Evolutionary conservation across 2,329 filamentous ascomycete species (phyloP), one percentile per base, ranked within the genome.

Genomic region (Tolypocladium inflatum): DNA sequence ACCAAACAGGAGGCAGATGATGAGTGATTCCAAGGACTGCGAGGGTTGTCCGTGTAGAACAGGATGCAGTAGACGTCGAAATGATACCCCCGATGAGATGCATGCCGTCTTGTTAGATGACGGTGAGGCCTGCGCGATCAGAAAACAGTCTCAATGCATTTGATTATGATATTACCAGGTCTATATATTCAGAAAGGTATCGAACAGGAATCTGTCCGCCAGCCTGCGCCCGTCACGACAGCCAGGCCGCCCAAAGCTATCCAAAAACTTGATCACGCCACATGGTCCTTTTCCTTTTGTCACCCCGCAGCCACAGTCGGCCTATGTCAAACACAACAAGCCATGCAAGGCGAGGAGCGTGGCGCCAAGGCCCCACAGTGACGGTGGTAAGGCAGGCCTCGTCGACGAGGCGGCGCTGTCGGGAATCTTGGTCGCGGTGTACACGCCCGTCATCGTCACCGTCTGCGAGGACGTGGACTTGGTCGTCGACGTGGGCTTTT

Each of bases 381-480:
- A 52, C 11, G 17, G 43, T 33, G 55, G 33, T 9, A 50, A 10
- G 21, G 6, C 19, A 35, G 19, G 9, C 8, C 19, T 8, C 33
- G 15, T n/a, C 5, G 10, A 2, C 50, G n/a, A 39, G 3, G 19
- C 21, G 55, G 54, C 41, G 19, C 42, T 60, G 4, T 38, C 42
- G 5, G 72, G 70, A 23, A 71, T 73, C 56, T 63, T 62, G 5
- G 72, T 74, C 9, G 72, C 72, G 13, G 71, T 73, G 59, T 67
- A 74, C 1, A 73, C 58, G 6, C 72, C 72, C 19, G 70, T 73
- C 58, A 70, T 60, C 1, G 62, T 63, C 42, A 62, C 63, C 0
- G 63, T 65, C 21, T 51, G 48, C 30, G 48, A 51, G 19, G 63
- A 59, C 0, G 65, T 63, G 6, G 64, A 55, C 1, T 65, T 63